These are phyloP conservation scores for Wickerhamiella alocasiicola DNA, from an alignment of 805 yeast species.

Conservation along the genomic window DNA sequence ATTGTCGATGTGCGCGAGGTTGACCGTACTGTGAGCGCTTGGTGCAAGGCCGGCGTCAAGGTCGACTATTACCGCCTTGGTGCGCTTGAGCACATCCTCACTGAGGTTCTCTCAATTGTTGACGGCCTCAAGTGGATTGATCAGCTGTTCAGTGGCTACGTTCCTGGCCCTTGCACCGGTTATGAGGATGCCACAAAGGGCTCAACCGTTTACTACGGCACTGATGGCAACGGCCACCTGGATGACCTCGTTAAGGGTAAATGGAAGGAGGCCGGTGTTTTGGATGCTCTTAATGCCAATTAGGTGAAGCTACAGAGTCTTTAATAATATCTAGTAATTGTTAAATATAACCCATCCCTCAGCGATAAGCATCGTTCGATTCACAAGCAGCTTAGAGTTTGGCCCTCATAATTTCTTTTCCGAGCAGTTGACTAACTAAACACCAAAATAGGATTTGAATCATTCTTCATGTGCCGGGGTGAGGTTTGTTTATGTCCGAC, in stretches of 20 bases:
- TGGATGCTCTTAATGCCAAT: neutral
- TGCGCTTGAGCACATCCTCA: neutral
- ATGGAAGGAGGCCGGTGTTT: slow-evolving; percentile 4
- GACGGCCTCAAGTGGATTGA: slow-evolving; percentile 2
- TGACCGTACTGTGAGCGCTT: slow-evolving; percentile 14
- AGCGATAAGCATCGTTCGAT: no score
- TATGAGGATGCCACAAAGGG: slow-evolving; percentile 1
- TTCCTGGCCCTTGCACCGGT: neutral
- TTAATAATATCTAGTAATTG: no score
- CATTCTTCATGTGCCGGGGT: no score
- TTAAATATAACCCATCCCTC: no score
- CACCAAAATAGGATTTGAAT: no score
- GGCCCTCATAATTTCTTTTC: no score
- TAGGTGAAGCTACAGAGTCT: no score
- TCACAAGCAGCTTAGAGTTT: no score
- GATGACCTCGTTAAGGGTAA: neutral
- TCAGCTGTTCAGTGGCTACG: neutral
- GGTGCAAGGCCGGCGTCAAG: slow-evolving; percentile 19
- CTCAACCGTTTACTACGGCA: neutral
- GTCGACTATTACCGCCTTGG: slow-evolving; percentile 17
- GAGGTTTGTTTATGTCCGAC: no score
- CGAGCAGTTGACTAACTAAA: no score
- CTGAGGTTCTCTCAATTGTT: neutral
- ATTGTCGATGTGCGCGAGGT: slow-evolving; percentile 17
- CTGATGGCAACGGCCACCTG: neutral